phyloP scores from a whole-genome alignment of 2,329 filamentous ascomycete genomes.

The Fusarium sp. region DNA sequence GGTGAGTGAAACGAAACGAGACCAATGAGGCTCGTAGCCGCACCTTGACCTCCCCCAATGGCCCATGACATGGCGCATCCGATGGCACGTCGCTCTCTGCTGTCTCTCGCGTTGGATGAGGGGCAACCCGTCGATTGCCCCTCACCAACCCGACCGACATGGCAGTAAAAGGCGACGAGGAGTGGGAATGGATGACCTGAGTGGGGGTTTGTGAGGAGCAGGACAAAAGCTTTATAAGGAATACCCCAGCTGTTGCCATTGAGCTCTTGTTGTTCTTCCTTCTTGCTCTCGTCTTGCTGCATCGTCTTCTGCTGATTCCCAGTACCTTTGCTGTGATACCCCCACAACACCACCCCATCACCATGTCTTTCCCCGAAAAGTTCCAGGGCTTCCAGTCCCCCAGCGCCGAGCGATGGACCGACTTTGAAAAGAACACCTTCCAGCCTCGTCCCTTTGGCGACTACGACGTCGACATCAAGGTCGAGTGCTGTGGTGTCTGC shows the following conservation, averaged over 20 bases:
- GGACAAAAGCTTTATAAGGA: slow-evolving; percentile 29
- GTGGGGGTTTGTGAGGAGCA: slow-evolving; percentile 31
- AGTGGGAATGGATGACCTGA: slow-evolving; percentile 20
- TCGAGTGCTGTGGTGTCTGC: slow-evolving; percentile 83
- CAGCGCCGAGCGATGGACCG: slow-evolving; percentile 64
- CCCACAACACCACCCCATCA: slow-evolving; percentile 3
- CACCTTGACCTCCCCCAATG: slow-evolving; percentile 28
- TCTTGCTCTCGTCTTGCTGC: slow-evolving; percentile 1
- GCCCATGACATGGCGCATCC: slow-evolving; percentile 4
- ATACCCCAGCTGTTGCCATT: slow-evolving; percentile 12
- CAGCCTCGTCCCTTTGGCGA: slow-evolving; percentile 88
- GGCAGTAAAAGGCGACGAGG: slow-evolving; percentile 20
- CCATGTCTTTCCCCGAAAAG: slow-evolving; percentile 68
- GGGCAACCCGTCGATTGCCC: neutral
- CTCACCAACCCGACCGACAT: slow-evolving; percentile 18
- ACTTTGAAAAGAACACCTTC: slow-evolving; percentile 80
- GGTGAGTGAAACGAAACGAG: neutral
- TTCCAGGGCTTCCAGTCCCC: slow-evolving; percentile 72
- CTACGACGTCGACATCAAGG: slow-evolving; percentile 88
- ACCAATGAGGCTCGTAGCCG: neutral
- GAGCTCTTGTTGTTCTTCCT: slow-evolving; percentile 2
- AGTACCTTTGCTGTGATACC: neutral
- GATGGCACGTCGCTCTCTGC: slow-evolving; percentile 1
- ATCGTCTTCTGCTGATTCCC: neutral
- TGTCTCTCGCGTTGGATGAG: neutral